phyloP scores from a whole-genome alignment of 441 rosid genomes.

The Pelargonium cotyledonis region DNA sequence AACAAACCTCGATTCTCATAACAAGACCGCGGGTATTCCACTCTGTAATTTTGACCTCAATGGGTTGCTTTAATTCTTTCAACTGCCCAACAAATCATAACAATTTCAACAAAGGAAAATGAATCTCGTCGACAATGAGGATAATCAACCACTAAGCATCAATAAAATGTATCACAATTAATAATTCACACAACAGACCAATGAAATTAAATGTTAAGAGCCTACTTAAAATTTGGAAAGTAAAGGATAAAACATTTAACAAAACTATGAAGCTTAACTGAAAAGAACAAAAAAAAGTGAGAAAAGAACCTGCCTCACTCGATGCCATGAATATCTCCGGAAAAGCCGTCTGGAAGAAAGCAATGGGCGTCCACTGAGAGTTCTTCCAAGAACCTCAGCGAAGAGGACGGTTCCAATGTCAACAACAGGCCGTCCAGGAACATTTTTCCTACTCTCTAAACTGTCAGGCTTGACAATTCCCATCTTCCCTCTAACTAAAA shows the following conservation, averaged over 20 bases:
- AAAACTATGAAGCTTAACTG: neutral
- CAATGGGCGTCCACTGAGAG: conserved; percentile 81
- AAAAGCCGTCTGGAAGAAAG: conserved; percentile 68
- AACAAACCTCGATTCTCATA: conserved; percentile 71
- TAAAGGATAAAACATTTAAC: too few species aligned
- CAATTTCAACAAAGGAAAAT: conserved; percentile 13
- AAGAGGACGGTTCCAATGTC: conserved; percentile 78
- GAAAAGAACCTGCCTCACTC: conserved; percentile 98
- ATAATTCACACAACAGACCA: neutral
- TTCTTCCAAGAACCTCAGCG: conserved; percentile 84
- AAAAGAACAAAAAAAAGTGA: conserved; percentile 8
- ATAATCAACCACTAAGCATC: conserved; percentile 5
- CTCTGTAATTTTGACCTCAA: conserved; percentile 70
- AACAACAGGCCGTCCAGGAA: conserved; percentile 68
- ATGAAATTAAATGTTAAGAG: neutral
- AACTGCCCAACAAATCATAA: conserved; percentile 40
- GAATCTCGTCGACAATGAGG: conserved; percentile 8
- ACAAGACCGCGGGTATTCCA: conserved; percentile 93
- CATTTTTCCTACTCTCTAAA: conserved; percentile 33
- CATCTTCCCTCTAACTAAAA: conserved; percentile 65
- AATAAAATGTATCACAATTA: neutral
- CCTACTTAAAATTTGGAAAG: too few species aligned
- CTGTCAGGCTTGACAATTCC: conserved; percentile 69
- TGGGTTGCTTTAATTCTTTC: conserved; percentile 68
- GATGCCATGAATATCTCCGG: conserved; percentile 75